A percentile compares a stretch with the other conserved stretches of the same genome.
Evolutionary conservation across 805 yeast species (phyloP).

Genomic region (Candida insectorum): DNA sequence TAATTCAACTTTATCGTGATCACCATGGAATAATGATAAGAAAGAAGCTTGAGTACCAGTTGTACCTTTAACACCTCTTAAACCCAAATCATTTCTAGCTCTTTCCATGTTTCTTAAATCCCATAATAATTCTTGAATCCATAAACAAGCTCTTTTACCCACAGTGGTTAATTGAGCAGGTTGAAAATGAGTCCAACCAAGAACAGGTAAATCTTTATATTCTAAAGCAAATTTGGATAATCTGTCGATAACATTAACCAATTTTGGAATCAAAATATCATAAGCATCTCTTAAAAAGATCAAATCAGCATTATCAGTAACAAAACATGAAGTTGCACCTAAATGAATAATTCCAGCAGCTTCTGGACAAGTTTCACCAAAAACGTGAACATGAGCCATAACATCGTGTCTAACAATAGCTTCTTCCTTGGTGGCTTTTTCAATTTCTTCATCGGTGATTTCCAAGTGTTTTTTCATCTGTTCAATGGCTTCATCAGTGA

Average conservation of each 20-base stretch:
- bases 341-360: constrained; percentile 98
- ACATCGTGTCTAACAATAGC: constrained; percentile 98
- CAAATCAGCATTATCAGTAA: constrained; percentile 96
- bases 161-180: constrained; percentile 99
- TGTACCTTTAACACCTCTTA: constrained; percentile 98
- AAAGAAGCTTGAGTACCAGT: constrained; percentile 99
- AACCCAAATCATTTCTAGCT: constrained; percentile 93
- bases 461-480: constrained; percentile 75
- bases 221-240: constrained; percentile 82
- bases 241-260: constrained; percentile 93
- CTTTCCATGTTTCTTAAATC: constrained; percentile 93
- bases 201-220: constrained; percentile 92
- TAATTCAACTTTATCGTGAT: constrained; percentile 93
- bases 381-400: constrained; percentile 98
- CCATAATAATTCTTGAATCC: constrained; percentile 98
- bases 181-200: constrained; percentile 99
- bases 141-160: constrained; percentile 95
- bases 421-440: constrained; percentile 85
- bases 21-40: constrained; percentile 91
- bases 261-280: constrained; percentile 87
- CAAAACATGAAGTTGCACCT: constrained; percentile 98
- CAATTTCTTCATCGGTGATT: constrained; percentile 92
- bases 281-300: constrained; percentile 95
- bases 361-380: constrained; percentile 87
- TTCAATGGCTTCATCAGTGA: constrained; percentile 87